phyloP scores from a whole-genome alignment of 208 protist species.

The Leishmania guyanensis region DNA sequence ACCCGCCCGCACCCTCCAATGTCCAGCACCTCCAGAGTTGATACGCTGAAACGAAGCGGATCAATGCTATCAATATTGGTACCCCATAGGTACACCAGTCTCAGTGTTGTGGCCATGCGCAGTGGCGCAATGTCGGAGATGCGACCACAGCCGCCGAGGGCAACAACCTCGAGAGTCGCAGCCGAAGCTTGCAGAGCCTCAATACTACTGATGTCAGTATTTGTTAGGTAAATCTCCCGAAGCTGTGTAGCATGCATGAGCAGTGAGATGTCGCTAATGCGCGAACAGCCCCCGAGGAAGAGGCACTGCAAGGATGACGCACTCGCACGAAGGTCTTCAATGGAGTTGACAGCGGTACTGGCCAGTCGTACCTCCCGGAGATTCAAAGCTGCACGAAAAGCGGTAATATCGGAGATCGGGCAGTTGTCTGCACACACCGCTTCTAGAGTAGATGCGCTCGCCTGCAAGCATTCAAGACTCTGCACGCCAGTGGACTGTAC shows the following conservation, averaged over 20 bases:
- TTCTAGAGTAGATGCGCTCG: constrained; percentile 1
- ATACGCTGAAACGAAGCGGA: not conserved
- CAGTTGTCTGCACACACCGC: constrained; percentile 16
- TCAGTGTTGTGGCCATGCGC: not conserved
- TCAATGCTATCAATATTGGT: constrained; percentile 6
- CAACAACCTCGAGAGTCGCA: constrained; percentile 5
- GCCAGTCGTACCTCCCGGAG: constrained; percentile 11
- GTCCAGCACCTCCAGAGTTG: constrained; percentile 13
- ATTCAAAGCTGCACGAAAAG: not conserved
- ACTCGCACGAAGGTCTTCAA: constrained; percentile 9
- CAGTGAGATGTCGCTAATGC: not conserved
- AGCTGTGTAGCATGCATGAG: constrained; percentile 7
- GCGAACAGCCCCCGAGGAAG: constrained; percentile 8
- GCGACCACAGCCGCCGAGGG: constrained; percentile 14
- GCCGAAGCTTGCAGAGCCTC: constrained; percentile 3
- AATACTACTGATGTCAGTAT: constrained; percentile 2
- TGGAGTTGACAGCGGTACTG: not conserved
- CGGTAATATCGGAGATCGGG: not conserved
- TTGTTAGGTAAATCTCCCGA: constrained; percentile 10
- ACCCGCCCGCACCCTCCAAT: not conserved
- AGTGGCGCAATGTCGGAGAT: constrained; percentile 5
- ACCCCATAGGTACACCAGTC: constrained; percentile 12
- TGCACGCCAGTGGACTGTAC: not conserved
- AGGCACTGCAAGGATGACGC: constrained; percentile 4
- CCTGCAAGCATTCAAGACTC: not conserved